Percentiles rank a stretch among this genome's conserved stretches.
Evolutionary conservation across 2,329 filamentous ascomycete species (phyloP).

Genomic region (Arthrobotrys pseudoclavata): DNA sequence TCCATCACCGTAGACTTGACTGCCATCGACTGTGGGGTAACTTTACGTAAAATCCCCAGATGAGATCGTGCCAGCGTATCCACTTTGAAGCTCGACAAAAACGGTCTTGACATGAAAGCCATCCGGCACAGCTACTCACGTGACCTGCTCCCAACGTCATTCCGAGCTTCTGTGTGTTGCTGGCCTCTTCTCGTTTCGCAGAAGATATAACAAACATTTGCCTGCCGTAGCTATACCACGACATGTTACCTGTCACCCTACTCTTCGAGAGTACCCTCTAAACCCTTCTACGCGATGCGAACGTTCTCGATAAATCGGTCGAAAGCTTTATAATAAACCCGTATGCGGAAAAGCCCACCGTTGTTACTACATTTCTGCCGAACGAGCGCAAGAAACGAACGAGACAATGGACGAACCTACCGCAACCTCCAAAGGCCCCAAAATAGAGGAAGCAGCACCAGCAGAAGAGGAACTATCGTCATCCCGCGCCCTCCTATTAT

Average conservation of each 20-base stretch:
- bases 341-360: not conserved
- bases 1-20: not conserved
- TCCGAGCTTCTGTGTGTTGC: constrained; percentile 22
- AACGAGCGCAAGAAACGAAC: no score
- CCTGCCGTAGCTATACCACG: no score
- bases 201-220: not conserved
- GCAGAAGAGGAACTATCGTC: constrained; percentile 66
- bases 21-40: not conserved
- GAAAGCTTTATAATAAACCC: not conserved
- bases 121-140: not conserved
- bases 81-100: not conserved
- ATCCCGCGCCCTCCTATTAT: constrained; percentile 79
- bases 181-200: constrained; percentile 12
- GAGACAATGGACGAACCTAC: not conserved
- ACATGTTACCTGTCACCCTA: not conserved
- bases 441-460: not conserved
- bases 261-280: no score
- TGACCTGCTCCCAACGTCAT: constrained; percentile 36
- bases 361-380: no score
- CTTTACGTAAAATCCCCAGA: constrained; percentile 4
- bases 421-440: not conserved
- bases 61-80: constrained; percentile 16
- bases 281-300: not conserved
- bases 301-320: not conserved
- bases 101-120: not conserved